Percentiles rank a stretch among this genome's conserved stretches.
Conservation (phyloP, 768 basidiomycete genomes). For the Trametes cubensis region DNA sequence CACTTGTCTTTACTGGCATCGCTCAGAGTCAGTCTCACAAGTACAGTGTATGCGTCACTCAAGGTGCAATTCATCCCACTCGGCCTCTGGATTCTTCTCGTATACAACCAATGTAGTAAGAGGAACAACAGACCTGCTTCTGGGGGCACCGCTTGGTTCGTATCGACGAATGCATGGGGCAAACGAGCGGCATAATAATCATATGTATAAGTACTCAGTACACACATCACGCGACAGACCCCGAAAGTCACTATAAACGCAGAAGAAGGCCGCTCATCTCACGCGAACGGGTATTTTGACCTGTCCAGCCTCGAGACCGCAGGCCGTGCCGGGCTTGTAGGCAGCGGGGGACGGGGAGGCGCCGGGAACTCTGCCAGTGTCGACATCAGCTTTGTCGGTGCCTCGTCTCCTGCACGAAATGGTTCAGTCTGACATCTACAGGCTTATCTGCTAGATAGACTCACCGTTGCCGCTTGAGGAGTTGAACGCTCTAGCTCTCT, state of each 20-base stretch:
- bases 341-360: constrained; percentile 26
- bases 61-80: background rate
- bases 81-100: background rate
- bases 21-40: no score
- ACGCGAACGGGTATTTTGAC: constrained; percentile 36
- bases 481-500: constrained; percentile 35
- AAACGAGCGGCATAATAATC: background rate
- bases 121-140: no score
- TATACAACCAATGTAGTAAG: background rate
- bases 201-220: constrained; percentile 6
- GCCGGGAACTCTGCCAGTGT: constrained; percentile 42
- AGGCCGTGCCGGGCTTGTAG: constrained; percentile 23
- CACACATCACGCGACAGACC: background rate
- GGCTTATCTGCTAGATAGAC: background rate
- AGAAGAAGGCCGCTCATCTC: constrained; percentile 1
- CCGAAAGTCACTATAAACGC: background rate
- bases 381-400: constrained; percentile 28
- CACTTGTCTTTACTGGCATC: background rate
- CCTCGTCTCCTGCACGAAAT: constrained; percentile 5
- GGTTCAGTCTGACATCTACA: background rate
- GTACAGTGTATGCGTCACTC: background rate
- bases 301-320: constrained; percentile 34
- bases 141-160: no score
- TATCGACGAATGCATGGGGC: no score
- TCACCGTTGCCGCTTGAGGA: constrained; percentile 27